phyloP scores from a whole-genome alignment of 2,329 filamentous ascomycete species.

The Scopulariopsis brevicaulis region DNA sequence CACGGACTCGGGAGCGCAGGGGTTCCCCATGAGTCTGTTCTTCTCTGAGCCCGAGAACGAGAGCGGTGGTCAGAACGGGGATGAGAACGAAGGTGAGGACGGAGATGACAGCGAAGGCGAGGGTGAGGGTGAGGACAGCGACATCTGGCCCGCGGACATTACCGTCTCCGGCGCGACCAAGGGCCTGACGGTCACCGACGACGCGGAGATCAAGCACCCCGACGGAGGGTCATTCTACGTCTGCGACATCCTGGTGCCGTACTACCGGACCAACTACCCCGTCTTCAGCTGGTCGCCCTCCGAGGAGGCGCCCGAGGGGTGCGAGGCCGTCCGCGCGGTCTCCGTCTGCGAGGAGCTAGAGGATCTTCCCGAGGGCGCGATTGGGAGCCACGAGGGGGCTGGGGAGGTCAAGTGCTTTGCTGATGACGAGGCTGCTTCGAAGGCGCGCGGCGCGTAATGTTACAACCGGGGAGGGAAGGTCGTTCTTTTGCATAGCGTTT shows the following conservation, averaged over 20 bases:
- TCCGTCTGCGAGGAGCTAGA: not conserved
- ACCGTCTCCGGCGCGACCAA: not conserved
- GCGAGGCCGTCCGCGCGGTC: not conserved
- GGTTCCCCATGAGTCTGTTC: not conserved
- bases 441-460: no score
- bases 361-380: not conserved
- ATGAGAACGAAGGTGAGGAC: not conserved
- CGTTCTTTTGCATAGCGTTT: no score
- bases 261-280: not conserved
- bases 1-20: not conserved
- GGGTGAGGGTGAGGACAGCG: not conserved
- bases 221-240: not conserved
- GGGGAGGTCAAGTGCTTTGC: conserved; percentile 1
- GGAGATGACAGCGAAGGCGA: not conserved
- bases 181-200: not conserved
- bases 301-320: not conserved
- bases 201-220: not conserved
- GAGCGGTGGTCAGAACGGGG: not conserved
- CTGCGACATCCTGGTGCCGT: not conserved
- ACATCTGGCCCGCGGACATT: not conserved
- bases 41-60: not conserved
- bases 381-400: not conserved
- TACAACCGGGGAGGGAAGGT: no score
- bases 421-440: not conserved
- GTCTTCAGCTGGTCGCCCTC: conserved; percentile 1